These are phyloP conservation scores for Didymellaceae sp. DNA, from an alignment of 2,329 filamentous ascomycete genomes.

Conservation along the genomic window DNA sequence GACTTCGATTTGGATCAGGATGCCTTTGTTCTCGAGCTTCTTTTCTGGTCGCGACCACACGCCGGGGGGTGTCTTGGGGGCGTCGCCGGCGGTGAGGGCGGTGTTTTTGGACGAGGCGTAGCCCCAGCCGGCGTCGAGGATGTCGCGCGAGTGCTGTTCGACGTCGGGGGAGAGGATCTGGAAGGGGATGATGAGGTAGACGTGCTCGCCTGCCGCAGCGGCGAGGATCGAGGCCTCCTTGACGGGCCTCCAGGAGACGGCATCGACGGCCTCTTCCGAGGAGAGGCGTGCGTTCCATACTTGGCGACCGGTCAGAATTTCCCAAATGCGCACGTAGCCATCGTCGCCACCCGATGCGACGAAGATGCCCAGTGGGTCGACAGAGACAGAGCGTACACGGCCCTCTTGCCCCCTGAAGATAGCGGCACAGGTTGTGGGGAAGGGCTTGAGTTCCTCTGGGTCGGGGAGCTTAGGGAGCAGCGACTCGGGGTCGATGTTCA, in stretches of 20 bases:
- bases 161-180: slow-evolving; percentile 73
- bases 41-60: slow-evolving; percentile 83
- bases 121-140: slow-evolving; percentile 90
- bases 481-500: slow-evolving; percentile 95
- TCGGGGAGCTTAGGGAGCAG: slow-evolving; percentile 91
- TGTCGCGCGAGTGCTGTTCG: slow-evolving; percentile 74
- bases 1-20: slow-evolving; percentile 81
- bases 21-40: slow-evolving; percentile 76
- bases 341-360: slow-evolving; percentile 94
- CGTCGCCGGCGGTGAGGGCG: slow-evolving; percentile 57
- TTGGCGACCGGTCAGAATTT: slow-evolving; percentile 82
- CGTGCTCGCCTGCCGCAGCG: slow-evolving; percentile 80
- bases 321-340: slow-evolving; percentile 90
- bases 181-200: slow-evolving; percentile 79
- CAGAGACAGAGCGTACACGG: slow-evolving; percentile 80
- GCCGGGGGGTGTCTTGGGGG: slow-evolving; percentile 76
- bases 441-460: slow-evolving; percentile 91
- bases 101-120: slow-evolving; percentile 74
- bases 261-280: slow-evolving; percentile 78
- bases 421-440: slow-evolving; percentile 87
- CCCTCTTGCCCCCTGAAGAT: slow-evolving; percentile 89
- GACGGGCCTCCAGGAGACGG: slow-evolving; percentile 87
- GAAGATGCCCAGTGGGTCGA: slow-evolving; percentile 86
- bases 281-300: slow-evolving; percentile 84
- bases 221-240: slow-evolving; percentile 82